Evolutionary conservation across 108 stramenopile species (phyloP).

Genomic region (Conticribra guillardii): DNA sequence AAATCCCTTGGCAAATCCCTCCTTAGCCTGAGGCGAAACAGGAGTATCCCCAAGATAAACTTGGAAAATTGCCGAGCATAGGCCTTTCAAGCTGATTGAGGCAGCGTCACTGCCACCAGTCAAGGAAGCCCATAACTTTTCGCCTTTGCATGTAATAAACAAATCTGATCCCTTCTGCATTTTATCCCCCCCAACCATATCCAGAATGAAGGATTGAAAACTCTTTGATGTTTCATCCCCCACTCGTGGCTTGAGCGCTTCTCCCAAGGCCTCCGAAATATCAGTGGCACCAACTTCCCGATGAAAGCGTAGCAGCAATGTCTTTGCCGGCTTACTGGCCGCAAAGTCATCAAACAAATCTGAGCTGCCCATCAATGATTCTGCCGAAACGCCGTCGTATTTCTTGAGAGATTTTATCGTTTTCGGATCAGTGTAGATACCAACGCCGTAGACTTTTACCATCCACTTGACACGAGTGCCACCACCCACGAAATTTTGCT

Average conservation of each 20-base stretch:
- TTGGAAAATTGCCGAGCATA: conserved; percentile 25
- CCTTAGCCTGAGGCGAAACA: conserved; percentile 38
- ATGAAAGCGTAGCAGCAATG: conserved; percentile 30
- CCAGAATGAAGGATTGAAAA: conserved; percentile 28
- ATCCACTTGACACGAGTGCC: conserved; percentile 32
- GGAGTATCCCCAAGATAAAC: conserved; percentile 31
- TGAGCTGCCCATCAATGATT: conserved; percentile 1
- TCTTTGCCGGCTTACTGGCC: conserved; percentile 12
- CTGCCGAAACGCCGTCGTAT: conserved; percentile 14
- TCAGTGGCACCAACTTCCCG: conserved; percentile 29
- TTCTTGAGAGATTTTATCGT: conserved; percentile 21
- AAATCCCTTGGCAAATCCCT: conserved; percentile 34
- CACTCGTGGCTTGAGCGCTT: conserved; percentile 22
- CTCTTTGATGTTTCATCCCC: conserved; percentile 13
- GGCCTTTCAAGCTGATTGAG: conserved; percentile 29
- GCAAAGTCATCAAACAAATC: conserved; percentile 13
- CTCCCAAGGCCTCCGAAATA: conserved; percentile 36
- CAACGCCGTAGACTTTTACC: conserved; percentile 30
- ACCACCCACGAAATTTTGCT: conserved; percentile 30
- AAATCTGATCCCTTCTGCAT: conserved; percentile 23
- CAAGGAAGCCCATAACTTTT: conserved; percentile 27
- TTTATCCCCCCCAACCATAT: conserved; percentile 12
- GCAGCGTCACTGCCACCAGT: conserved; percentile 7
- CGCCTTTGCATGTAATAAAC: conserved; percentile 40
- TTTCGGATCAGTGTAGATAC: conserved; percentile 25